These are phyloP conservation scores for Trichophyton benhamiae DNA, from an alignment of 2,329 filamentous ascomycete genomes.

Conservation along the genomic window DNA sequence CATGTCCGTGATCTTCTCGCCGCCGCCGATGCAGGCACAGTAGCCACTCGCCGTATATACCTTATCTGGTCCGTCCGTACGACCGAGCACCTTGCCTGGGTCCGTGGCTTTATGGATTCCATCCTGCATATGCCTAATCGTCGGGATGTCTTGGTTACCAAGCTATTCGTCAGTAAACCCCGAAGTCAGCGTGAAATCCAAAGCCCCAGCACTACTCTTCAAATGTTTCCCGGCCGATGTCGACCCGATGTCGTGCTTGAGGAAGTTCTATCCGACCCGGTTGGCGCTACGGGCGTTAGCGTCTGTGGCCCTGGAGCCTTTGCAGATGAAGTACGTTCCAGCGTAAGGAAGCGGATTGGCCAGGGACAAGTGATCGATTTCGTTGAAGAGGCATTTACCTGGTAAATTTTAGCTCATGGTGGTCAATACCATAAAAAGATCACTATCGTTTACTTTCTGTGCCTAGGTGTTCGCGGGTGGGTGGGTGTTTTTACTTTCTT, in stretches of 20 bases:
- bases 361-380: constrained; percentile 47
- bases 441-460: neutral
- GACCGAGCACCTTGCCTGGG: constrained; percentile 50
- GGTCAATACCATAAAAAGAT: neutral
- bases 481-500: neutral
- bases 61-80: constrained; percentile 52
- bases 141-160: constrained; percentile 46
- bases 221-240: constrained; percentile 50
- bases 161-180: constrained; percentile 52
- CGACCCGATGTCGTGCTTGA: constrained; percentile 44
- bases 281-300: constrained; percentile 49
- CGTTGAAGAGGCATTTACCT: constrained; percentile 54
- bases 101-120: constrained; percentile 54
- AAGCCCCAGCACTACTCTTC: constrained; percentile 45
- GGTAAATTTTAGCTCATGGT: constrained; percentile 27
- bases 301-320: constrained; percentile 53
- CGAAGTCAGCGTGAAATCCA: constrained; percentile 42
- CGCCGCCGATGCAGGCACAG: constrained; percentile 40
- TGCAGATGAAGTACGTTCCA: constrained; percentile 48
- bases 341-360: constrained; percentile 40
- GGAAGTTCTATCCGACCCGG: constrained; percentile 42
- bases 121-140: constrained; percentile 49
- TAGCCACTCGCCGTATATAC: constrained; percentile 47
- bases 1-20: constrained; percentile 48
- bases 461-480: neutral